Evolutionary conservation across 2,329 filamentous ascomycete species (phyloP), one percentile per base, ranked within the genome.

Genomic region (Ophiostoma angusticollis): DNA sequence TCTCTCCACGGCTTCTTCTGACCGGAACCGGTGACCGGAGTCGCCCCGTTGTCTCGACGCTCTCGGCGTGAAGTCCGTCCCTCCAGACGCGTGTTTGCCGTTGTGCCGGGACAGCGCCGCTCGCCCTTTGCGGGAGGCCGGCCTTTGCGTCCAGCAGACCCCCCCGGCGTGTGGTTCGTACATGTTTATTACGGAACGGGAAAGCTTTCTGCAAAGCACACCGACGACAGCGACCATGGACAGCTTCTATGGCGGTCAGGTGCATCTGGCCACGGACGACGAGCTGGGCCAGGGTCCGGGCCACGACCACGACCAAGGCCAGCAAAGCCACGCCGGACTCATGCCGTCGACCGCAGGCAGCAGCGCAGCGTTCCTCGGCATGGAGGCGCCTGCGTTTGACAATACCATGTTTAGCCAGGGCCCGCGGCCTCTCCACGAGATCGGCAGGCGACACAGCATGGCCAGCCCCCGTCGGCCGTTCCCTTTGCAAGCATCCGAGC

Each of bases 211-310:
- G n/a, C n/a, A n/a, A n/a, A n/a, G n/a, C n/a, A n/a, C n/a, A n/a
- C n/a, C n/a, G n/a, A n/a, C n/a, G n/a, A 17, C 9, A 21, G 14
- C 23, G 14, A 27, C 18, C 19, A 47, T 47, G 45, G 36, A 39
- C 27, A 19, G 23, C 14, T 43, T 33, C 30, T 45, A 37, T n/a
- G 24, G 31, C 23, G 27, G 16, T 17, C 42, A 42, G 28, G 27
- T 39, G 22, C 29, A 29, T n/a, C 35, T 37, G 17, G 34, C 25
- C 14, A 42, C 37, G 16, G 42, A 37, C 9, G 29, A 19, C 4
- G 24, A 42, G 14, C 37, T 40, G 22, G 41, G 39, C 9, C 41
- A 34, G 18, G 23, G 23, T 9, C 30, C 16, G 27, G 14, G 23
- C 5, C 38, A 35, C 22, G 39, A 37, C 13, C 37, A 37, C 7